Conservation (phyloP, 768 basidiomycete genomes). For the Naganishia onofrii region DNA sequence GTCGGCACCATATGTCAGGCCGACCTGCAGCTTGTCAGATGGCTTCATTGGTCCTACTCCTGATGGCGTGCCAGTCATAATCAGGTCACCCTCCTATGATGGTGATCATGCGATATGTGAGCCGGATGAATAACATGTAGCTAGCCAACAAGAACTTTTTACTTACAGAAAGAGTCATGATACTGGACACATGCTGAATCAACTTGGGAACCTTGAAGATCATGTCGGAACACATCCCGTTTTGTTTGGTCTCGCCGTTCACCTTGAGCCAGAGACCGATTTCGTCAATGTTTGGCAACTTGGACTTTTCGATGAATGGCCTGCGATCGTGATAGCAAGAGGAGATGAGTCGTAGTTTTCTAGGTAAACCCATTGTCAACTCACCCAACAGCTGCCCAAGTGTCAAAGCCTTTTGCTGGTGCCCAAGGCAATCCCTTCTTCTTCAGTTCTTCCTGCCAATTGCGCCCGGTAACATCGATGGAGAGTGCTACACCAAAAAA, state of each 20-base stretch:
- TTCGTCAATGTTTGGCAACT: conserved; percentile 69
- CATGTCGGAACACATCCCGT: conserved; percentile 83
- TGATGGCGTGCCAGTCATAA: conserved; percentile 79
- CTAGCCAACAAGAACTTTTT: not conserved
- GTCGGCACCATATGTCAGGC: conserved; percentile 58
- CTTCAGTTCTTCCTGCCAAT: conserved; percentile 89
- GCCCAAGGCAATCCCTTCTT: conserved; percentile 94
- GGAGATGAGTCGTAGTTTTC: not conserved
- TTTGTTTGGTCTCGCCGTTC: conserved; percentile 77
- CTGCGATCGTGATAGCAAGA: conserved; percentile 52
- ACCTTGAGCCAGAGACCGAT: conserved; percentile 77
- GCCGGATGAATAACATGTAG: conserved; percentile 32
- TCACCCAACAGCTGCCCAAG: conserved; percentile 87
- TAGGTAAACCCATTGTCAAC: conserved; percentile 28
- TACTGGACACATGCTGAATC: conserved; percentile 85
- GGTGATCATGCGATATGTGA: not conserved
- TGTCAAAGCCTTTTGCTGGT: conserved; percentile 95
- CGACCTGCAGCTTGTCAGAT: conserved; percentile 76
- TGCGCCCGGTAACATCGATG: conserved; percentile 94
- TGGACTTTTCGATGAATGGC: conserved; percentile 73
- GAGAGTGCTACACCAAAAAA: conserved; percentile 67
- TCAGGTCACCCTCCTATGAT: conserved; percentile 78
- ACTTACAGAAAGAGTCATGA: conserved; percentile 90
- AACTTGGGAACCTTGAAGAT: conserved; percentile 84
- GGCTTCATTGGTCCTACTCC: conserved; percentile 77